These are phyloP conservation scores for Botryotinia narcissicola DNA, from an alignment of 2,329 filamentous ascomycete genomes.

Conservation along the genomic window DNA sequence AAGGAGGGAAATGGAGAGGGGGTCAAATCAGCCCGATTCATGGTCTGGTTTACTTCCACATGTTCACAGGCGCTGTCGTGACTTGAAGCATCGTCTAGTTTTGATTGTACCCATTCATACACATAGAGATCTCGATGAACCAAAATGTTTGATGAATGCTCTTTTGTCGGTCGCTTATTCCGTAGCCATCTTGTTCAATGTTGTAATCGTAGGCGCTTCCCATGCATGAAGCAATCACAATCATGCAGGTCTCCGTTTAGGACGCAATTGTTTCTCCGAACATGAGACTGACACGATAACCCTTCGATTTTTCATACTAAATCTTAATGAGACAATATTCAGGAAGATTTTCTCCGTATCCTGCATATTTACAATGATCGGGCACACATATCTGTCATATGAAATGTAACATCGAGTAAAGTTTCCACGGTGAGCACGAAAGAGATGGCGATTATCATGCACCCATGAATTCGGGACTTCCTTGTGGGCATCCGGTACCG, in stretches of 20 bases:
- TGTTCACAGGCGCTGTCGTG: neutral
- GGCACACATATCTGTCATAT: neutral
- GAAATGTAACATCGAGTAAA: slow-evolving; percentile 2
- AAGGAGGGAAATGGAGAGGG: neutral
- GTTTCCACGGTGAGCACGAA: neutral
- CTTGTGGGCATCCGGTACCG: slow-evolving; percentile 12
- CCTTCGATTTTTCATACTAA: neutral
- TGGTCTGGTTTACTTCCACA: neutral
- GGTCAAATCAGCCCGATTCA: neutral
- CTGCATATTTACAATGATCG: neutral
- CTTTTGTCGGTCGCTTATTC: slow-evolving; percentile 10
- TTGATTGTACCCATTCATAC: neutral
- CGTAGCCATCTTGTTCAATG: slow-evolving; percentile 6
- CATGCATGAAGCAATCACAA: slow-evolving; percentile 7
- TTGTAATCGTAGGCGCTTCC: neutral
- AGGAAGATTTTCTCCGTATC: neutral
- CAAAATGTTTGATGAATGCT: neutral
- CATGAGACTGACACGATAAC: slow-evolving; percentile 11
- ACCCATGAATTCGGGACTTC: slow-evolving; percentile 9
- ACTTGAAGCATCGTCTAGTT: neutral
- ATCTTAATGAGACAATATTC: neutral
- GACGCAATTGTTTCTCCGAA: neutral
- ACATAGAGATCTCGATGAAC: neutral
- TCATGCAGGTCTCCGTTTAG: slow-evolving; percentile 4
- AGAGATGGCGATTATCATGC: neutral